Evolutionary conservation across 1,284 basidiomycete species (phyloP).

Genomic region (Phlebopus sp.): DNA sequence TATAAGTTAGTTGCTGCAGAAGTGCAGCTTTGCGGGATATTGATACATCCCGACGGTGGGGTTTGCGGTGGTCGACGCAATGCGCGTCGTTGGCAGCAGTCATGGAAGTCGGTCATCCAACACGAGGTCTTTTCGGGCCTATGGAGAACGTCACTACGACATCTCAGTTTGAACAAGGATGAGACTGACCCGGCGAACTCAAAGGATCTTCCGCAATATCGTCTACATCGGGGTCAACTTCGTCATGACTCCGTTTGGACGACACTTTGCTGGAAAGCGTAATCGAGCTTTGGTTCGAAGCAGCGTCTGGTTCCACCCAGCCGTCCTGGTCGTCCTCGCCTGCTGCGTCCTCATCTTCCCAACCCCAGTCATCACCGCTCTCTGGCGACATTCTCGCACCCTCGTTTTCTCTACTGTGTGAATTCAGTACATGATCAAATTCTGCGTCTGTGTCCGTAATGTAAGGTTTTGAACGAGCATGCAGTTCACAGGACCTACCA

Average conservation of each 20-base stretch:
- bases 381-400: conserved; percentile 16
- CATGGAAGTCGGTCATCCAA: conserved; percentile 25
- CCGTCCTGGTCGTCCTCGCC: conserved; percentile 38
- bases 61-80: neutral
- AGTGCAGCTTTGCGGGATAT: neutral
- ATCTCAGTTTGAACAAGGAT: neutral
- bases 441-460: conserved; percentile 25
- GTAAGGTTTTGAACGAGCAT: neutral
- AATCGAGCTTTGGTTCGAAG: conserved; percentile 38
- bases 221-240: conserved; percentile 42
- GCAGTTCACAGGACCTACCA: conserved; percentile 20
- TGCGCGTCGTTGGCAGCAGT: neutral
- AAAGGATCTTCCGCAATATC: conserved; percentile 28
- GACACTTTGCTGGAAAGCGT: conserved; percentile 47
- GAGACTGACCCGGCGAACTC: conserved; percentile 45
- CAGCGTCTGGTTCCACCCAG: conserved; percentile 33
- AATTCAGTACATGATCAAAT: conserved; percentile 22
- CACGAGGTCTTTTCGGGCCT: conserved; percentile 38
- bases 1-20: conserved; percentile 31
- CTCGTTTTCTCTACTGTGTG: conserved; percentile 16
- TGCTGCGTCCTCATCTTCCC: conserved; percentile 43
- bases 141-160: neutral
- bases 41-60: neutral
- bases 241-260: conserved; percentile 47
- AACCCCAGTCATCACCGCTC: conserved; percentile 30